Base-by-base conservation (phyloP, 2,329 filamentous ascomycete species). In the Epicoccum nigrum region DNA sequence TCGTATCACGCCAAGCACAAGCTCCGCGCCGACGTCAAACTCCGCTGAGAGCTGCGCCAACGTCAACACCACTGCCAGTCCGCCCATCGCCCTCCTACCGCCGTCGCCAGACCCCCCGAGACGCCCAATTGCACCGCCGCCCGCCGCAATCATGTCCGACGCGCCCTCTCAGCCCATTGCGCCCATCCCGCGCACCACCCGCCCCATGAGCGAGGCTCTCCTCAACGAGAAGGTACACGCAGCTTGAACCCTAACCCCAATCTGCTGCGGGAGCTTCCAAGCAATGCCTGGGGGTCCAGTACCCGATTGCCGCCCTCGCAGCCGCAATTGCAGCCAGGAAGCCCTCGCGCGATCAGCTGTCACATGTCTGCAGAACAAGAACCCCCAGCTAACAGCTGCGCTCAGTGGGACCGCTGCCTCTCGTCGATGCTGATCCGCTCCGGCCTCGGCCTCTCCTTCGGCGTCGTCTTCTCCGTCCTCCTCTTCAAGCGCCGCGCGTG, bases 401-500 rank as follows among this genome's bases (percentile, higher is more conserved):
- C 39, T n/a, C 48, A 99, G 94, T 99, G 94, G 94, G 94, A 99
- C 76, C 93, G 90, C 80, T 97, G 94, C 79, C 87, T 99, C 67
- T 97, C 94, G 67, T 97, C 95, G 72, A 86, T 97, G 77, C 86
- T 99, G 74, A 95, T 99, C 82, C 92, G 95, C 78, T 97, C 93
- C 62, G 88, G 90, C 49, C 88, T 99, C 76, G 94, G 94, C 71
- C 89, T 97, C 74, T 91, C 89, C 65, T 99, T 99, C 79, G 94
- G 94, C 74, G 88, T 99, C 75, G 90, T 99, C 78, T 97, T 99
- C 83, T 97, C 94, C 56, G 92, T 99, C 56, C 88, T 99, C 52
- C 80, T 99, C 48, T 99, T 99, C 86, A 96, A 96, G 84, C 89
- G 95, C 77, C 88, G 94, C 80, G 90, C 94, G 62, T 99, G 93